These are phyloP conservation scores for Pseudohyphozyma bogoriensis DNA, from an alignment of 768 basidiomycete genomes.

Conservation along the genomic window DNA sequence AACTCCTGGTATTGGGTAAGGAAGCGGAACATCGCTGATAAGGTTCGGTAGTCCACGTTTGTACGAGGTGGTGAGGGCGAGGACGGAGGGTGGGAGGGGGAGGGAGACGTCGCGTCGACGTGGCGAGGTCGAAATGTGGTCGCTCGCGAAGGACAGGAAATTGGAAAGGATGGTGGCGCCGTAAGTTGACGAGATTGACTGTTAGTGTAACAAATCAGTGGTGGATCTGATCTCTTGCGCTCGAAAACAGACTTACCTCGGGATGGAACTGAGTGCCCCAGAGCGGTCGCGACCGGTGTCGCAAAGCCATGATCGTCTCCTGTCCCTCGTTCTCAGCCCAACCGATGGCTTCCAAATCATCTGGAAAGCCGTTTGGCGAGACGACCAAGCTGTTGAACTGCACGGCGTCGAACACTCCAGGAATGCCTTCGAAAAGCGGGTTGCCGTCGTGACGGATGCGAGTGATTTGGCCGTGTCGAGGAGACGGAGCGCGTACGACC, in stretches of 20 bases:
- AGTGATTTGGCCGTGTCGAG: slow-evolving; percentile 24
- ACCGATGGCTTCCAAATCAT: slow-evolving; percentile 15
- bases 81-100: slow-evolving; percentile 1
- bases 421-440: slow-evolving; percentile 11
- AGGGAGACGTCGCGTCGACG: neutral
- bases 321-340: neutral
- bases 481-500: slow-evolving; percentile 9
- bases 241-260: slow-evolving; percentile 8
- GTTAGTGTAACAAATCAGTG: neutral
- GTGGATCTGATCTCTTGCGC: neutral
- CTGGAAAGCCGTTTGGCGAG: neutral
- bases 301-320: slow-evolving; percentile 16
- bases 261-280: slow-evolving; percentile 29
- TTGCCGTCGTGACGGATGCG: slow-evolving; percentile 1
- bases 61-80: slow-evolving; percentile 5
- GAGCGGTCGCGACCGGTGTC: slow-evolving; percentile 8
- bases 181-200: slow-evolving; percentile 23
- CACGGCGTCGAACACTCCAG: slow-evolving; percentile 8
- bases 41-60: neutral
- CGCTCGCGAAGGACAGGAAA: slow-evolving; percentile 11
- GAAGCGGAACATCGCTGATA: neutral
- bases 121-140: neutral
- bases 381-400: slow-evolving; percentile 28
- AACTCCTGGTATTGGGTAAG: neutral
- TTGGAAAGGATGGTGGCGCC: slow-evolving; percentile 20